Evolutionary conservation across 805 yeast genomes (phyloP), one percentile per base, ranked within the genome.

Genomic region (Ogataea corticis): DNA sequence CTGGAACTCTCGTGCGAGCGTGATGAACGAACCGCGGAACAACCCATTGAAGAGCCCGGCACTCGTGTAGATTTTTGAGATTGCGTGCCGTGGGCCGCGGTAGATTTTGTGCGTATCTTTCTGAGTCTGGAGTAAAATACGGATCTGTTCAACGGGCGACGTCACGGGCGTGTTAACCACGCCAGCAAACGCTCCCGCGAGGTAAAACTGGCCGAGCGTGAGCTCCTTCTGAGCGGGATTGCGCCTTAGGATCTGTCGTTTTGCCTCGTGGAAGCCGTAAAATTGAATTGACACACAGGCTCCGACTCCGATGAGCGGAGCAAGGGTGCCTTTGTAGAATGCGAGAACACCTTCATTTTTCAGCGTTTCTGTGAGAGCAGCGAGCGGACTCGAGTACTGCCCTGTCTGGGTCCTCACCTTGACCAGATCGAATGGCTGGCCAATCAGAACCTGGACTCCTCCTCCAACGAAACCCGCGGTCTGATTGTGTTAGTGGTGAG

Each of bases 401-500:
- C 95, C 90, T 0, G 87, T 82, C 54, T 83, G 87, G 55, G 81
- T 72, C 47, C 87, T 71, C 19, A 83, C 88, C 58, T 83, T 83
- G 51, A 83, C 84, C 54, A 83, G 71, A 61, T 83, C 89, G 62
- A 82, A 82, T 13, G 87, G 87, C 60, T 82, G 87, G 28, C 81
- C 80, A n/a, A 76, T 70, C 13, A 76, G 59, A 3, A 76, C 81
- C 56, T 76, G 81, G 2, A 73, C 78, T 4, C 76, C 80, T 9
- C 81, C 81, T 15, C 80, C 81, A 9, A 71, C 73, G 50, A 76
- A 76, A 5, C 81, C 81, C 4, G 81, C 78, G 7, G 76, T 57
- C 66, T 62, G 16, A 18, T 11, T 6, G 4, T 10, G 33, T 31
- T 16, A 31, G 33, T 31, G 11, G 13, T 10, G 14, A 7, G 32